Base-by-base conservation (phyloP, 1,139 yeast genomes). In the Yamadazyma atmosphaerica region DNA sequence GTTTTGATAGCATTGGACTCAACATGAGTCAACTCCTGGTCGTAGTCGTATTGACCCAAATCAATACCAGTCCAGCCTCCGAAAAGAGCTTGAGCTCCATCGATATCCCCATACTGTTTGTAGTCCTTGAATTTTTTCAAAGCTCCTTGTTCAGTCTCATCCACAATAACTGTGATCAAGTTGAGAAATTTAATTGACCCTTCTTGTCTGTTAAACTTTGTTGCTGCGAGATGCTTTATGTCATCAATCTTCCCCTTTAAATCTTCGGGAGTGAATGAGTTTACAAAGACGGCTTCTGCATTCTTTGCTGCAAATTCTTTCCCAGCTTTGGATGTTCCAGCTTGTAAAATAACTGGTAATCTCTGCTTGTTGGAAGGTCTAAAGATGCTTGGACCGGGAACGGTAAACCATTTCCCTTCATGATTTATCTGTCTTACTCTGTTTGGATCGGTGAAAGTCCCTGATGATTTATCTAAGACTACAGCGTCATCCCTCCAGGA, bases 401-500 rank as follows among this genome's bases (percentile, higher is more conserved):
- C 74, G 13, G 51, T 63, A 48, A 56, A 71, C 46, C 58, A 57
- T 37, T 63, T 60, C 12, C 76, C 76, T 19, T 58, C 62, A 44
- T 58, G 65, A 44, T 68, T 59, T 36, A 69, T 68, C 43, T 65
- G 63, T 54, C 74, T 63, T 35, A 70, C 57, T 35, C 61, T 61
- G 16, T 63, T 61, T 2, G 73, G 72, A 34, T 69, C 68, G 2
- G 72, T 54, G 42, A 61, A 68, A 2, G 68, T 49, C 8, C 71
- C 68, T 14, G 45, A 52, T 37, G 62, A 54, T 32, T 49, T 50
- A 37, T 65, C 66, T 38, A 57, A 49, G 21, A 60, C 63, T 32
- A 69, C 61, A 16, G 73, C 74, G 42, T 69, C 76, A 43, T 71
- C 77, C 44, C 70, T 63, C 77, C 75, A 70, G 1, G 75, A 67